Evolutionary conservation across 2,329 filamentous ascomycete genomes (phyloP), one percentile per base, ranked within the genome.

Genomic region (Magnaporthiopsis poae): DNA sequence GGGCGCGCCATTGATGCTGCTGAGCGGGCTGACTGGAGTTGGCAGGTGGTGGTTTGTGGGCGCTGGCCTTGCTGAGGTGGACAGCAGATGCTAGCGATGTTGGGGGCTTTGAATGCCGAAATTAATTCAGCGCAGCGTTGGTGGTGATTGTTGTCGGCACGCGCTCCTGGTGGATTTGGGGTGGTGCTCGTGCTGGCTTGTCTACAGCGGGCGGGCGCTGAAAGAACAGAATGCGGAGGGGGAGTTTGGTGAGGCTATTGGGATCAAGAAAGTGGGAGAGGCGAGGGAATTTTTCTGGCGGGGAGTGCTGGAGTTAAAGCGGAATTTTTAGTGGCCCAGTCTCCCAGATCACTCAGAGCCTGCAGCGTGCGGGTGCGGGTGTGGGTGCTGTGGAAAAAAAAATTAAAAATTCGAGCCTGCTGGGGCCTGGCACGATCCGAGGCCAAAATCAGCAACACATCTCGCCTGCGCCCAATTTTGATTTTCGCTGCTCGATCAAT

Each of bases 1-100:
- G 71, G 71, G 61, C 71, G 71, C 61, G 71, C 70, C 71, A 72
- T 72, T 63, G 67, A 27, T 65, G 67, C 25, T 68, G 62, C 25
- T 64, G 25, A 66, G 65, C 27, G 68, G 68, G 62, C 25, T 64
- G 25, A 66, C 66, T 31, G 68, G 68, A 36, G 56, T 63, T 18
- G 66, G 31, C 33, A 2, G 68, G 56, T 66, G 66, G n/a, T 68
- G 65, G n/a, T 60, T 12, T 60, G n/a, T 25, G 59, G 59, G n/a
- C 8, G 59, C 18, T 60, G 59, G 21, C 12, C 66, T 60, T n/a
- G 59, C 63, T 27, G 27, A 27, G 27, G 27, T 12, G 39, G 27
- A 56, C 56, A 27, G 21, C 9, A 59, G 9, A 29, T 46, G 63
- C 63, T 46, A 46, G 63, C 29, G 52, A 46, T 25, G 33, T 56